These are phyloP conservation scores for Colletotrichum viniferum DNA, from an alignment of 2,329 filamentous ascomycete species.

Conservation along the genomic window DNA sequence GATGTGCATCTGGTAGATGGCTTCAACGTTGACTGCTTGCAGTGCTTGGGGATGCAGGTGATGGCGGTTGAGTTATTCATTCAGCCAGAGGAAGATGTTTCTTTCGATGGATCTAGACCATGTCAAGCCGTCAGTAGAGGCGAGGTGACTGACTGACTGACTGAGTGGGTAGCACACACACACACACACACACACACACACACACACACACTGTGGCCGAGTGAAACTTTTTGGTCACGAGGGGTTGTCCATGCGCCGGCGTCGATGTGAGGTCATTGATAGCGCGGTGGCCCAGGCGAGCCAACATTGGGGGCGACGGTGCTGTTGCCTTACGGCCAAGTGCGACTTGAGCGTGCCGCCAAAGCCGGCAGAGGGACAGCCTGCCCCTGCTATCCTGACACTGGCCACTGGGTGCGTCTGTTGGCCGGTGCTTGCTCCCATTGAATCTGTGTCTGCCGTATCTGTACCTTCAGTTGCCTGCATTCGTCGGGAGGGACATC, in stretches of 20 bases:
- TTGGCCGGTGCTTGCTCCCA: not conserved
- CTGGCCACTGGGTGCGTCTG: not conserved
- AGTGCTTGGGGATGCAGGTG: not conserved
- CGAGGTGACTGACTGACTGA: not conserved
- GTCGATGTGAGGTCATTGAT: not conserved
- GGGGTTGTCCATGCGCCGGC: not conserved
- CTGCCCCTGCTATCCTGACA: not conserved
- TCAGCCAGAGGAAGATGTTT: not conserved
- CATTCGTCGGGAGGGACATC: not conserved
- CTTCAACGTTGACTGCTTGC: not conserved
- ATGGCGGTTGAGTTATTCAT: not conserved
- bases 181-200: not conserved
- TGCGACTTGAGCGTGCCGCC: not conserved
- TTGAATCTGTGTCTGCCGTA: not conserved
- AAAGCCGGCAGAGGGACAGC: not conserved
- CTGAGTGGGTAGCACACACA: not conserved
- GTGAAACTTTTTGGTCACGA: not conserved
- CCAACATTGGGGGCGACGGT: not conserved
- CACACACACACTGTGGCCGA: not conserved
- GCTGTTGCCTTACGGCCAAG: not conserved
- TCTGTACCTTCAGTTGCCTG: no score
- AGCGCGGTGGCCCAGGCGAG: not conserved
- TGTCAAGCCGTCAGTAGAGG: not conserved
- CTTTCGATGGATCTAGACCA: not conserved
- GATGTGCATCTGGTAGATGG: not conserved